Conservation (phyloP, 805 yeast genomes). For the Cyberlindnera misumaiensis region DNA sequence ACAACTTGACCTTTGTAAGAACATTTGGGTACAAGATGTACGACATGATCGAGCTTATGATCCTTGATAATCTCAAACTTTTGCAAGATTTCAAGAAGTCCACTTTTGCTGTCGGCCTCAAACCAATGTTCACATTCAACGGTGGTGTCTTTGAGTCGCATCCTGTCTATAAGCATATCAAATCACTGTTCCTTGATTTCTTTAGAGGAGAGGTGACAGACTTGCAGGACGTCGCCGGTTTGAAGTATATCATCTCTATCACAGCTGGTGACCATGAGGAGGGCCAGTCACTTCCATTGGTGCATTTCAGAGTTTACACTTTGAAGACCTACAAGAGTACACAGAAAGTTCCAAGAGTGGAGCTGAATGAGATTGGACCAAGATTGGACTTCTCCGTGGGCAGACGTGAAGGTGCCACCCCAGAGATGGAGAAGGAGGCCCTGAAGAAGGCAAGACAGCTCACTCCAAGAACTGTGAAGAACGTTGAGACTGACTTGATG, state of each 20-base stretch:
- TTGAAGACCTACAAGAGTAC: conserved; percentile 75
- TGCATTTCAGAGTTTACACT: conserved; percentile 87
- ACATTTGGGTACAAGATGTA: conserved; percentile 86
- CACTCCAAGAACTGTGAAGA: conserved; percentile 79
- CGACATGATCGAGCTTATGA: conserved; percentile 88
- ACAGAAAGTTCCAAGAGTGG: conserved; percentile 90
- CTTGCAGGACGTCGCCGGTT: conserved; percentile 88
- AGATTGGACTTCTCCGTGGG: conserved; percentile 91
- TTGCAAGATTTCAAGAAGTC: conserved; percentile 72
- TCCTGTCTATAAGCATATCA: conserved; percentile 78
- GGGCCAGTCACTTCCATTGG: conserved; percentile 62
- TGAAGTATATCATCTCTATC: conserved; percentile 83
- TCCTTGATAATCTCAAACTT: conserved; percentile 62
- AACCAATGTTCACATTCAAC: conserved; percentile 90
- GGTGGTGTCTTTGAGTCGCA: conserved; percentile 88
- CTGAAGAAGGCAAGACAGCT: conserved; percentile 71
- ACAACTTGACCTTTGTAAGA: conserved; percentile 80
- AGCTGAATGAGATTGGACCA: conserved; percentile 92
- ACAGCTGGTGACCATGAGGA: conserved; percentile 72
- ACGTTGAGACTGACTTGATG: conserved; percentile 76
- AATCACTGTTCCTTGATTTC: conserved; percentile 85
- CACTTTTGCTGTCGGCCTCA: conserved; percentile 83
- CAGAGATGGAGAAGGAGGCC: conserved; percentile 91
- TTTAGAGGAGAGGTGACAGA: conserved; percentile 79
- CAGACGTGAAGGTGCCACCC: conserved; percentile 70